These are phyloP conservation scores for Naganishia vaughanmartiniae DNA, from an alignment of 768 basidiomycete species.

Conservation along the genomic window DNA sequence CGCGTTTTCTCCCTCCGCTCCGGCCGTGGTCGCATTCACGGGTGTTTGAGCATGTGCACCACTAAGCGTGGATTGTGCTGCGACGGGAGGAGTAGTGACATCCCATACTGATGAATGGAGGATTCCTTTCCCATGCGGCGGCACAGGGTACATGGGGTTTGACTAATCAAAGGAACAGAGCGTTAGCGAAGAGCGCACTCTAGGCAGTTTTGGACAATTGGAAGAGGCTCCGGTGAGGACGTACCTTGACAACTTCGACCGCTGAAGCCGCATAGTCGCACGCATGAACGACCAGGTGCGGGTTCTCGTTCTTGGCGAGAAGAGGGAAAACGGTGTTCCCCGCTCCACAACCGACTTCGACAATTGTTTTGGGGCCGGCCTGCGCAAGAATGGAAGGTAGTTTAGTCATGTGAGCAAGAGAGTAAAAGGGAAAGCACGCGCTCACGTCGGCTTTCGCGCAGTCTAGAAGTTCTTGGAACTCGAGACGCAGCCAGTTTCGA, in stretches of 20 bases:
- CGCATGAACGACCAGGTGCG: constrained; percentile 68
- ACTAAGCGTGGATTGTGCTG: constrained; percentile 27
- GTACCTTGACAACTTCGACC: constrained; percentile 80
- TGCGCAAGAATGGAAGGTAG: constrained; percentile 48
- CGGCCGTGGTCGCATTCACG: neutral
- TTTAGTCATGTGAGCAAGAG: constrained; percentile 7
- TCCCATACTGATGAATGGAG: constrained; percentile 89
- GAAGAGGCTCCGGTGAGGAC: constrained; percentile 29
- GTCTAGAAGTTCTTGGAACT: constrained; percentile 81
- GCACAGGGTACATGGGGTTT: constrained; percentile 66
- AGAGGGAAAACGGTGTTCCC: constrained; percentile 95
- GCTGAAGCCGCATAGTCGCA: constrained; percentile 91
- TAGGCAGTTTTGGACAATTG: too few relatives aligned
- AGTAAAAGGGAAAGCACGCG: too few relatives aligned
- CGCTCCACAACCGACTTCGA: constrained; percentile 91
- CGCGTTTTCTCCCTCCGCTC: neutral
- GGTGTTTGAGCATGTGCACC: neutral
- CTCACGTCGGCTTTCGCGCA: constrained; percentile 63
- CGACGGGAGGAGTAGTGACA: constrained; percentile 60
- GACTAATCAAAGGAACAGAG: constrained; percentile 55
- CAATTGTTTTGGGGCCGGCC: constrained; percentile 74
- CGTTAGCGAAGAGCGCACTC: neutral
- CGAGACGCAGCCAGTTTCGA: constrained; percentile 91
- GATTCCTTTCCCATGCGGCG: constrained; percentile 62
- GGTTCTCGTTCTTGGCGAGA: constrained; percentile 76